Conservation (phyloP, 331 rosid species). For the Rosa hybrid region DNA sequence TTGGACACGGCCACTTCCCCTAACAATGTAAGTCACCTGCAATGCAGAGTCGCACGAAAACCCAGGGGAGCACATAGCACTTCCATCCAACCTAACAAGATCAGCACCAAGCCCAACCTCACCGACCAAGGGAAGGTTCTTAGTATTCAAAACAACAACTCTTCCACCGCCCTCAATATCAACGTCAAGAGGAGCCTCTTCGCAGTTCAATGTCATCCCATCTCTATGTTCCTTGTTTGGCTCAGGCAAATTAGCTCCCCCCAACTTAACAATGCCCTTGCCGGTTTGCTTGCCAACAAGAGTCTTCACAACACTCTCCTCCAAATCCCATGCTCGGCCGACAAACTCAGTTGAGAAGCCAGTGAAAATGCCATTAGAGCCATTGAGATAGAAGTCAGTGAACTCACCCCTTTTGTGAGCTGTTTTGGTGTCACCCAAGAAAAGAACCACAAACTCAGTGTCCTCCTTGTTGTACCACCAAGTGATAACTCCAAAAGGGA, state of each 20-base stretch:
- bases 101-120: constrained; percentile 80
- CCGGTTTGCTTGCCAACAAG: constrained; percentile 63
- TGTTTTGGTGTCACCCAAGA: constrained; percentile 73
- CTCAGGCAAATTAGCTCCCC: constrained; percentile 47
- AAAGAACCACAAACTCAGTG: constrained; percentile 65
- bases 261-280: constrained; percentile 57
- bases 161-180: constrained; percentile 71
- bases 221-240: constrained; percentile 57
- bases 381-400: constrained; percentile 65
- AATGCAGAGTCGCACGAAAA: constrained; percentile 79
- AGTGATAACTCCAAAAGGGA: constrained; percentile 78
- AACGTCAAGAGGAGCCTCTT: constrained; percentile 73
- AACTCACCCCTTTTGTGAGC: constrained; percentile 81
- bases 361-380: constrained; percentile 69
- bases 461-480: constrained; percentile 82
- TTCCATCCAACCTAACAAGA: constrained; percentile 70
- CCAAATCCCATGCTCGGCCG: constrained; percentile 75
- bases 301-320: constrained; percentile 48
- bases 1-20: constrained; percentile 41
- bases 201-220: constrained; percentile 69
- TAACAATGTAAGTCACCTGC: constrained; percentile 74
- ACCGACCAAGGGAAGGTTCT: constrained; percentile 76
- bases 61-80: constrained; percentile 44
- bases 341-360: constrained; percentile 79
- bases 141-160: constrained; percentile 75